These are phyloP conservation scores for Neodidymelliopsis sp. DNA, from an alignment of 2,329 filamentous ascomycete genomes.

Conservation along the genomic window DNA sequence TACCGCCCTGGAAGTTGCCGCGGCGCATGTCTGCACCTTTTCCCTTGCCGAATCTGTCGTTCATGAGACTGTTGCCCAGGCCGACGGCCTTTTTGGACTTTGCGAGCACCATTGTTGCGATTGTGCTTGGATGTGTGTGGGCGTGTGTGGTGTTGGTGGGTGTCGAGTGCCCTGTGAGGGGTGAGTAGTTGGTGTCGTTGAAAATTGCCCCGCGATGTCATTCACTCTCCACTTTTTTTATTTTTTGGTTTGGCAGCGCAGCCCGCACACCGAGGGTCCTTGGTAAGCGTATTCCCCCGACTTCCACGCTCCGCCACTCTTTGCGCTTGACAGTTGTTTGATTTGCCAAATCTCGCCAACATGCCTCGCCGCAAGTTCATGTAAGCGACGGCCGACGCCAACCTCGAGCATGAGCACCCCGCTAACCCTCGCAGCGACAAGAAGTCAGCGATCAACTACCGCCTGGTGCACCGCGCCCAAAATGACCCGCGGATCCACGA, in stretches of 20 bases:
- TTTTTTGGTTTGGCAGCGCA: conserved; percentile 57
- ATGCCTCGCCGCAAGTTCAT: conserved; percentile 81
- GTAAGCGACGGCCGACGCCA: no score
- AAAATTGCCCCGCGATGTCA: conserved; percentile 43
- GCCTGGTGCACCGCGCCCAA: conserved; percentile 93
- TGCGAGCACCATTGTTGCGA: conserved; percentile 71
- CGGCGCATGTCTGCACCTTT: conserved; percentile 85
- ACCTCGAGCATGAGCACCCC: conserved; percentile 33
- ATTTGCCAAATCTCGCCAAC: conserved; percentile 47
- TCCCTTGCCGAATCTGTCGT: conserved; percentile 94
- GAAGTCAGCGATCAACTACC: conserved; percentile 91
- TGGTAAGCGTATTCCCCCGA: conserved; percentile 43
- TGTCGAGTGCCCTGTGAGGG: conserved; percentile 22
- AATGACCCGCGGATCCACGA: conserved; percentile 98
- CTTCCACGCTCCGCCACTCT: conserved; percentile 27
- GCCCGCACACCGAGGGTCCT: conserved; percentile 22
- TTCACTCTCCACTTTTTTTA: conserved; percentile 69
- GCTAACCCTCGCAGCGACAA: conserved; percentile 69
- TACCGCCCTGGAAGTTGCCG: conserved; percentile 67
- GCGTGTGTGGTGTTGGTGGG: conserved; percentile 29
- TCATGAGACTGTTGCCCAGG: conserved; percentile 97
- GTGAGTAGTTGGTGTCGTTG: conserved; percentile 26
- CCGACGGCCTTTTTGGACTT: conserved; percentile 97
- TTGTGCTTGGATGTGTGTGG: conserved; percentile 19
- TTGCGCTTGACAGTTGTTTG: not conserved